A percentile compares a stretch with the other conserved stretches of the same genome.
Evolutionary conservation across 441 rosid genomes (phyloP).

Genomic region (Melastoma candidum): DNA sequence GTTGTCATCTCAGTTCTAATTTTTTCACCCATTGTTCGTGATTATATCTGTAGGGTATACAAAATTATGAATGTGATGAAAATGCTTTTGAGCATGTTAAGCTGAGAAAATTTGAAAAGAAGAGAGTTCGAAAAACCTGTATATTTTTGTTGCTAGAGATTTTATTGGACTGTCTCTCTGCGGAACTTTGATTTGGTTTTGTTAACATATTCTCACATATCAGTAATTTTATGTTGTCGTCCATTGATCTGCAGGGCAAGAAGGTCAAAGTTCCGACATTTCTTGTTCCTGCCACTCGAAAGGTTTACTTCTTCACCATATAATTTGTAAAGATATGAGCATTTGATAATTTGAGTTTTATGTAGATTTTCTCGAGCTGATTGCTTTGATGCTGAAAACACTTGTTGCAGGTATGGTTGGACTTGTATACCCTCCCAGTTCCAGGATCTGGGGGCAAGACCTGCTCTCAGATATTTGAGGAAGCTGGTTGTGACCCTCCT

Average conservation of each 20-base stretch:
- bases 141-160: too few species aligned
- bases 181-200: too few species aligned
- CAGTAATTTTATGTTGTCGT: background rate
- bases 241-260: conserved; percentile 50
- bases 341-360: background rate
- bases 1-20: conserved; percentile 8
- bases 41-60: too few species aligned
- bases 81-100: too few species aligned
- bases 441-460: conserved; percentile 97
- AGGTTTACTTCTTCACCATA: conserved; percentile 32
- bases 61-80: too few species aligned
- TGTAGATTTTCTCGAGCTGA: background rate
- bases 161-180: too few species aligned
- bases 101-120: too few species aligned
- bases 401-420: conserved; percentile 77
- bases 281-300: conserved; percentile 95
- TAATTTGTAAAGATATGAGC: background rate
- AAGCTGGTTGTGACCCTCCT: conserved; percentile 95
- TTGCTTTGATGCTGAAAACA: background rate
- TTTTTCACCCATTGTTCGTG: background rate
- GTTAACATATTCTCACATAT: too few species aligned
- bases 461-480: conserved; percentile 92
- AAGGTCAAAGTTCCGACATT: conserved; percentile 94
- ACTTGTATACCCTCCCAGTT: conserved; percentile 67
- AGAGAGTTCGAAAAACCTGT: too few species aligned